Evolutionary conservation across 2,329 filamentous ascomycete species (phyloP).

Genomic region (Sarocladiaceae sp.): DNA sequence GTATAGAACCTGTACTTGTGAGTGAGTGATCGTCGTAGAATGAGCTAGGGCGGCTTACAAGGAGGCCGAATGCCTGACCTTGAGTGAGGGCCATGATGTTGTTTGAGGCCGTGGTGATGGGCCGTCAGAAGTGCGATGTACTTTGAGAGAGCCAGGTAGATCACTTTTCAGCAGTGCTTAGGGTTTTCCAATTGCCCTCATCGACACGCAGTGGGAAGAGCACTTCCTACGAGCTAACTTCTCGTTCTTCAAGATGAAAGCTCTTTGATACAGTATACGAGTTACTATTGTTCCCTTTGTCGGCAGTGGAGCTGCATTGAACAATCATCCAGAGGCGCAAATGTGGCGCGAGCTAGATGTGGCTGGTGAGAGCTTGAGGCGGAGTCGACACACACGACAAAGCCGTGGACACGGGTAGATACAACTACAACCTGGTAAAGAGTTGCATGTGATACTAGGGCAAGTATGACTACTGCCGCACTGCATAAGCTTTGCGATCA

Average conservation of each 20-base stretch:
- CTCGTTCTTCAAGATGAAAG: no score
- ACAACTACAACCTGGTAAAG: no score
- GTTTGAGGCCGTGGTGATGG: background rate
- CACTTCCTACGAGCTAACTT: no score
- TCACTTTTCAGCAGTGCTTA: no score
- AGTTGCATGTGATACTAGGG: background rate
- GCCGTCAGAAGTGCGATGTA: background rate
- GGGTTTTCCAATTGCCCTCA: no score
- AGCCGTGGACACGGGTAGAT: no score
- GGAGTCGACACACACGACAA: background rate
- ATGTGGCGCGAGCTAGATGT: background rate
- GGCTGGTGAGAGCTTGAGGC: background rate
- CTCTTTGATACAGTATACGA: background rate
- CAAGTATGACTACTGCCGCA: no score
- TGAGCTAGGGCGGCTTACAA: conserved; percentile 19
- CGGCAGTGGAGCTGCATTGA: background rate
- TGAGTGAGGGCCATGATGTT: conserved; percentile 13
- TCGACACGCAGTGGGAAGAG: no score
- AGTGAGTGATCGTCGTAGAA: background rate
- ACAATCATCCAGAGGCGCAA: no score
- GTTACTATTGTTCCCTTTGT: background rate
- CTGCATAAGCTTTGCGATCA: no score
- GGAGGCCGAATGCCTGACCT: conserved; percentile 21
- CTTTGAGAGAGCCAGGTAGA: no score
- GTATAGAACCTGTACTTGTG: conserved; percentile 59